Evolutionary conservation across 352 stramenopile species (phyloP), one percentile per base, ranked within the genome.

Genomic region (Pythium vanterpoolii): DNA sequence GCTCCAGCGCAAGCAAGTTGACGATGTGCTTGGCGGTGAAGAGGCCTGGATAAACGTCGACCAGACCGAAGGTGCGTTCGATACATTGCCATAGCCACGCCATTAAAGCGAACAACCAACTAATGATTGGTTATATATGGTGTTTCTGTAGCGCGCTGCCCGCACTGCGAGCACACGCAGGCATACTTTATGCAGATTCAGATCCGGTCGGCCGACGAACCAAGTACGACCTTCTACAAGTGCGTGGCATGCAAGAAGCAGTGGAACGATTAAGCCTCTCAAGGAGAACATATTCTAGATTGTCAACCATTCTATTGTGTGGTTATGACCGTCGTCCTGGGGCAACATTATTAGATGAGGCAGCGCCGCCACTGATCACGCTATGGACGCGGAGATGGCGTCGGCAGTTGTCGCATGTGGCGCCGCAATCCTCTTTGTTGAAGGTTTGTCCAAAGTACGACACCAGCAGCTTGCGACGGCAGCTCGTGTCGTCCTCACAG

Each of bases 101-200:
- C 16, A 4, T 38, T 3, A 2, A 4, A 38, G 11, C 34, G 34
- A 42, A 9, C 13, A 16, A 18, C 34, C 34, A 42, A 7, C n/a
- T 46, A 9, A 27, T 46, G 7, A 33, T 16, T 9, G 23, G n/a
- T n/a, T n/a, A n/a, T n/a, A n/a, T 43, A 7, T 10, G 23, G 23
- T 21, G 42, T 10, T 56, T 0, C 13, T 46, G 14, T 59, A 95
- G 89, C 86, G 33, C 79, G 84, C 38, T 99, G 98, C 74, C 96
- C 97, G 4, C 79, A 91, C 66, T 99, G 97, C 70, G 87, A 96
- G 68, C 86, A 96, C 75, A 91, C 83, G 39, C 91, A 98, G 72
- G 98, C 98, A 13, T 99, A 99, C 79, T 99, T 99, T 81, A 99
- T 99, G 95, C 97, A 99, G 83, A 99, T 99, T 75, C 97, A 99